A percentile compares a stretch with the other conserved stretches of the same genome.
Conservation (phyloP, 352 stramenopile species). For the Globisporangium splendens region DNA sequence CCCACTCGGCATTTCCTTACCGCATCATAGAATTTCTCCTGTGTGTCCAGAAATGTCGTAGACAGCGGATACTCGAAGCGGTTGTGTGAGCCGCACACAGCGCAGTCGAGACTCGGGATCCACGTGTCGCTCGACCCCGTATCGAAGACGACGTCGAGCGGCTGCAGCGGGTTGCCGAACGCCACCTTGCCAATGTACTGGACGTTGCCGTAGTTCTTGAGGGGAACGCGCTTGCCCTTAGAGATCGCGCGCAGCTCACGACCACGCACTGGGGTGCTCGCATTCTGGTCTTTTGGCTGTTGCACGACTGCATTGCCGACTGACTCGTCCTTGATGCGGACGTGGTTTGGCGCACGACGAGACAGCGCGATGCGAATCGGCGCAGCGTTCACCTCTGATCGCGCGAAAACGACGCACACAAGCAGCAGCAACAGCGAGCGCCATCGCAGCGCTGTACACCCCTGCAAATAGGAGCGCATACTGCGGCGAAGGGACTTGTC, state of each 20-base stretch:
- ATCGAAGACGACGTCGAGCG: conserved; percentile 73
- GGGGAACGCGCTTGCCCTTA: conserved; percentile 34
- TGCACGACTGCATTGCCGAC: neutral
- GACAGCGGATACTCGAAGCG: conserved; percentile 51
- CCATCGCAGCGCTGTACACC: neutral
- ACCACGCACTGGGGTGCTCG: conserved; percentile 7
- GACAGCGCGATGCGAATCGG: conserved; percentile 35
- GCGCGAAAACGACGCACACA: neutral
- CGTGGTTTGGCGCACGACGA: conserved; percentile 3
- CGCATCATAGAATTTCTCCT: conserved; percentile 69
- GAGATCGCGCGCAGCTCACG: conserved; percentile 18
- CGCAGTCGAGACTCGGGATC: conserved; percentile 55
- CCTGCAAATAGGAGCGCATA: neutral
- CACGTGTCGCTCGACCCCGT: conserved; percentile 82
- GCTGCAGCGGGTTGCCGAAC: conserved; percentile 69
- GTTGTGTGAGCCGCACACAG: conserved; percentile 47
- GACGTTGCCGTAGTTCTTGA: conserved; percentile 85
- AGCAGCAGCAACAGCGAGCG: conserved; percentile 5
- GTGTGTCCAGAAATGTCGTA: conserved; percentile 67
- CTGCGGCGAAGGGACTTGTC: neutral
- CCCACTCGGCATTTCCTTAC: conserved; percentile 12
- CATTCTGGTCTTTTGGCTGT: conserved; percentile 13
- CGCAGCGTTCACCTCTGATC: conserved; percentile 1
- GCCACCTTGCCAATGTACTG: conserved; percentile 74
- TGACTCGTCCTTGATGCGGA: neutral